phyloP scores from a whole-genome alignment of 345 rosid species.

The Eucalyptus dawsonii region DNA sequence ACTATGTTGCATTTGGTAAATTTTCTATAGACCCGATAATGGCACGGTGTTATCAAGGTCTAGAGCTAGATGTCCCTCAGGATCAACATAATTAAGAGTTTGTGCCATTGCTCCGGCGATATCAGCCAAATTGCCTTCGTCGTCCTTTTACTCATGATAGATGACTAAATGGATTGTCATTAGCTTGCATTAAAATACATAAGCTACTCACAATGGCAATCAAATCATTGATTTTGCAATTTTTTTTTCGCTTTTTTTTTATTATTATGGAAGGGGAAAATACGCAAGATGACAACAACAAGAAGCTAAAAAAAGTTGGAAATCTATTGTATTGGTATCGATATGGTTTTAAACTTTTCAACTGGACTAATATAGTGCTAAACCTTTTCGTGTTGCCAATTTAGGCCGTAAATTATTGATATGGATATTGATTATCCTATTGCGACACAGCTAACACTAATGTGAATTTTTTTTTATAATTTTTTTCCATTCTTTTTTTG shows the following conservation, averaged over 20 bases:
- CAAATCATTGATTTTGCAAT: not conserved
- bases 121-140: not conserved
- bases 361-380: no score
- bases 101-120: no score
- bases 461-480: no score
- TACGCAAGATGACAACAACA: not conserved
- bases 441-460: fast-evolving
- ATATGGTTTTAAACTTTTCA: no score
- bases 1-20: not conserved
- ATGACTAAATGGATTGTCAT: not conserved
- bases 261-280: not conserved
- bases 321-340: no score
- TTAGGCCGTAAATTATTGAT: no score
- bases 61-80: fast-evolving
- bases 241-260: not conserved
- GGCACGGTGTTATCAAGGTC: not conserved
- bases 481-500: no score
- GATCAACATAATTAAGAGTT: not conserved
- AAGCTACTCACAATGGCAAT: not conserved
- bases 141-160: no score
- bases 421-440: no score
- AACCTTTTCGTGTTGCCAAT: no score
- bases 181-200: not conserved
- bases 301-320: not conserved
- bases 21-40: not conserved